These are phyloP conservation scores for Floccularia luteovirens DNA, from an alignment of 768 basidiomycete genomes.

Conservation along the genomic window DNA sequence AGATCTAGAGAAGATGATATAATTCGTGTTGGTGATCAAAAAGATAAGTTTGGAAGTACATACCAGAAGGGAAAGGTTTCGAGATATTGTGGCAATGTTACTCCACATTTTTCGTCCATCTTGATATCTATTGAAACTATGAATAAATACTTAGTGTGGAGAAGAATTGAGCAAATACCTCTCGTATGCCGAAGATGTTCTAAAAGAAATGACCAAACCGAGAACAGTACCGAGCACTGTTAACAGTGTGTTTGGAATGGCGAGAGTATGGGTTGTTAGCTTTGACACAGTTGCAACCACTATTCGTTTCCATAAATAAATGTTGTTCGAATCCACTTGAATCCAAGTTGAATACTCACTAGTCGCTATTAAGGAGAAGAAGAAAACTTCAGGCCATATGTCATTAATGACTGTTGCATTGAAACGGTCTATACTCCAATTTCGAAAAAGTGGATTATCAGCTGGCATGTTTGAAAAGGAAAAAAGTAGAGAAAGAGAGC, in stretches of 20 bases:
- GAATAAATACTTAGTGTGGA: background rate
- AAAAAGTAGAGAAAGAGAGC: slow-evolving; percentile 1
- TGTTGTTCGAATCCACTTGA: too few species aligned
- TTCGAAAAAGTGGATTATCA: slow-evolving; percentile 25
- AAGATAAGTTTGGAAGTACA: slow-evolving; percentile 12
- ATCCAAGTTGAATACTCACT: slow-evolving; percentile 22
- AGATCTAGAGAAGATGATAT: slow-evolving; percentile 23
- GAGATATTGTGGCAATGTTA: slow-evolving; percentile 40
- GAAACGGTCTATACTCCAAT: slow-evolving; percentile 32
- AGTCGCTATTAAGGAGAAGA: slow-evolving; percentile 43
- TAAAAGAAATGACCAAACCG: slow-evolving; percentile 52
- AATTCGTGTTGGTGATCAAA: slow-evolving; percentile 4
- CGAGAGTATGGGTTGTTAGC: slow-evolving; percentile 32
- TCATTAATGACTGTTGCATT: slow-evolving; percentile 44
- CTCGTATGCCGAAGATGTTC: slow-evolving; percentile 56
- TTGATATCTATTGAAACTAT: slow-evolving; percentile 28
- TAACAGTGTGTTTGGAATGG: slow-evolving; percentile 36
- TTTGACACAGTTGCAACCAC: slow-evolving; percentile 47
- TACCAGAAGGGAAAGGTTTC: slow-evolving; percentile 45
- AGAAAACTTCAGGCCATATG: slow-evolving; percentile 44
- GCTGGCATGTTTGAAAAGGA: too few species aligned
- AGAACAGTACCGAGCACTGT: slow-evolving; percentile 60
- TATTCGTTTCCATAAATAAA: background rate
- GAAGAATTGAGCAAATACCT: slow-evolving; percentile 22
- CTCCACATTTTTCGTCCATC: slow-evolving; percentile 61